Base-by-base conservation (phyloP, 2,329 filamentous ascomycete genomes). In the Hortaea sp. region DNA sequence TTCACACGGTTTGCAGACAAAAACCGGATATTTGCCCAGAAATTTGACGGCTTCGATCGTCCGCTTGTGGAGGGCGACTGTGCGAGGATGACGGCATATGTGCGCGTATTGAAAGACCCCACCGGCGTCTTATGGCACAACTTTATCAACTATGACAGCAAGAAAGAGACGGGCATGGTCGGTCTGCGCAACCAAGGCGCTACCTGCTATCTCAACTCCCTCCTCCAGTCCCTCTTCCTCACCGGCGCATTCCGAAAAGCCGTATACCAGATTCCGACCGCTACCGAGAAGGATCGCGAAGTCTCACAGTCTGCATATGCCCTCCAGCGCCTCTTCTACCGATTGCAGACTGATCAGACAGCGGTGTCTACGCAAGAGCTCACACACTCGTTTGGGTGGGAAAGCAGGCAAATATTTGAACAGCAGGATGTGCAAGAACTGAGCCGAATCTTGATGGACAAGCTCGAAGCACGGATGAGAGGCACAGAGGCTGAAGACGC, bases 401-500 rank as follows among this genome's bases (percentile, higher is more conserved):
- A 98, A 60, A 94, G 90, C 2, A 81, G 88, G 53, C 90, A 98
- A 62, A 95, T 97, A 44, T 98, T 98, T 58, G 90, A 97, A 68
- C 92, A 98, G 64, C 92, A 98, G 66, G 92, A 98, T 67, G 92
- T 98, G 6, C 92, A 98, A 65, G 92, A 98, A 65, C 73, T 98
- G 31, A 97, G 89, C 31, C 80, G 94, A 47, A 95, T 97, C 65
- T 75, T 98, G 52, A 98, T 98, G 85, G 92, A 98, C 67, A 83
- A 87, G 49, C 83, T 98, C 69, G 94, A 98, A 63, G 85, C 92
- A 61, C 90, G 86, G 64, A 98, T 98, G 94, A 98, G 98, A 68
- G 90, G 88, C 40, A 97, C 92, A 1, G 81, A 84, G 43, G 86
- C 88, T 9, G 87, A 97, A 63, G 94, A 90, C 56, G 85, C 88